A percentile compares a stretch with the other conserved stretches of the same genome.
phyloP scores from a whole-genome alignment of 169 alveolate genomes.

The Haemoproteus tartakovskyi region DNA sequence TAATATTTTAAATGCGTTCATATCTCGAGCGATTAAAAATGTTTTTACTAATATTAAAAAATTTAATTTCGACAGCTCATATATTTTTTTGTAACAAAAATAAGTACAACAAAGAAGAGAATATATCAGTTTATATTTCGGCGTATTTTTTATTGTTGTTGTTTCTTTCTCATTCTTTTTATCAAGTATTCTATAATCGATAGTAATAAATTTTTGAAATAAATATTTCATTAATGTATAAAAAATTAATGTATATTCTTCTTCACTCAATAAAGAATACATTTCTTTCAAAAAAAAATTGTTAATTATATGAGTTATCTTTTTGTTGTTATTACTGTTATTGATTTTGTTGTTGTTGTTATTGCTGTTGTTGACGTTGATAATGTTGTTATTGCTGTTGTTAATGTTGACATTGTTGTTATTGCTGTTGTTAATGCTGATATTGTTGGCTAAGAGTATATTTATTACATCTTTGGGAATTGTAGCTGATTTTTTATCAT shows the following conservation, averaged over 20 bases:
- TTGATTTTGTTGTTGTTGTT: neutral
- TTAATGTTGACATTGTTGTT: neutral
- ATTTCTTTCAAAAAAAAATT: constrained; percentile 4
- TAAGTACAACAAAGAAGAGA: constrained; percentile 18
- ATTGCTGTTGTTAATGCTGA: neutral
- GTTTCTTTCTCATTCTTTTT: neutral
- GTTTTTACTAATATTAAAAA: constrained; percentile 35
- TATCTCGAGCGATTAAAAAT: constrained; percentile 17
- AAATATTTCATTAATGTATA: constrained; percentile 30
- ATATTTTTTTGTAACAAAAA: constrained; percentile 7
- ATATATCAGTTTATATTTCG: constrained; percentile 3
- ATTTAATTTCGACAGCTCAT: constrained; percentile 17
- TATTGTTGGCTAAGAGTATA: neutral
- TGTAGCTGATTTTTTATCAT: neutral
- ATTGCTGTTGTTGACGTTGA: constrained; percentile 2
- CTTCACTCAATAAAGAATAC: constrained; percentile 5
- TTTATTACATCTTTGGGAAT: neutral
- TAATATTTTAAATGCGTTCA: constrained; percentile 4
- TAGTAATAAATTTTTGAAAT: constrained; percentile 2
- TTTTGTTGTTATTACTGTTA: neutral
- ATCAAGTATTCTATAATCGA: neutral
- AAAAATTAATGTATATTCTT: constrained; percentile 51
- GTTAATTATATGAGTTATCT: constrained; percentile 10
- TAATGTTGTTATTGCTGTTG: neutral
- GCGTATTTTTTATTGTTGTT: neutral